A percentile compares a stretch with the other conserved stretches of the same genome.
Evolutionary conservation across 371 early-diverging fungal species (phyloP).

Genomic region (Actinomucor elegans): DNA sequence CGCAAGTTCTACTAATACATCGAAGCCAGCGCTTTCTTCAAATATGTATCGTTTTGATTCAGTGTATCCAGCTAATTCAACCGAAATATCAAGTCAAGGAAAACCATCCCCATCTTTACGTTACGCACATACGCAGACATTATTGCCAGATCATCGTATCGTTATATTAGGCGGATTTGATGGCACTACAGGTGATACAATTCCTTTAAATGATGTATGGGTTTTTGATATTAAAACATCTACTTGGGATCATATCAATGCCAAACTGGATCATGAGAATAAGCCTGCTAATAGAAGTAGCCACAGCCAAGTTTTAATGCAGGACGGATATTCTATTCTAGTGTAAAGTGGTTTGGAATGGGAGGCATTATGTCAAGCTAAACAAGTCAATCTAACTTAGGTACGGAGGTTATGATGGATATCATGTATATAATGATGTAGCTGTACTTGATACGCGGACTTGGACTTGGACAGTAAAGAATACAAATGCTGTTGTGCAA

Average conservation of each 20-base stretch:
- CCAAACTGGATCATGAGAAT: constrained; percentile 30
- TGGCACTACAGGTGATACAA: constrained; percentile 32
- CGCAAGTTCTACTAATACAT: background rate
- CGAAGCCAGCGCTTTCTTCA: constrained; percentile 11
- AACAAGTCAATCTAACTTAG: too few relatives aligned
- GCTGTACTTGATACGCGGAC: constrained; percentile 42
- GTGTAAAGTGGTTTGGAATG: too few relatives aligned
- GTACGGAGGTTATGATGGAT: constrained; percentile 51
- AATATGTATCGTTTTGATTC: constrained; percentile 37
- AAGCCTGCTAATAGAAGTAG: constrained; percentile 42
- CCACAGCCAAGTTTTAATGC: constrained; percentile 43
- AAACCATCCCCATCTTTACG: constrained; percentile 21
- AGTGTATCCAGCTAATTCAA: constrained; percentile 27
- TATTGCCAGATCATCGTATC: constrained; percentile 28
- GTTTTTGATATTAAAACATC: constrained; percentile 27
- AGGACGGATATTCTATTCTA: constrained; percentile 41
- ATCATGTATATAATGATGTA: constrained; percentile 48
- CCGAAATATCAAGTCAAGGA: constrained; percentile 1
- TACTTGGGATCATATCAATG: constrained; percentile 29
- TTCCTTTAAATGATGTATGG: constrained; percentile 40
- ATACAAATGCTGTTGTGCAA: constrained; percentile 46
- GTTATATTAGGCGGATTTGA: constrained; percentile 46
- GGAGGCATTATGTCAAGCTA: too few relatives aligned
- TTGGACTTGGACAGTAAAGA: constrained; percentile 49
- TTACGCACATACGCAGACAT: constrained; percentile 43